Base-by-base conservation (phyloP, 306 rosid species). In the Vicia villosa region DNA sequence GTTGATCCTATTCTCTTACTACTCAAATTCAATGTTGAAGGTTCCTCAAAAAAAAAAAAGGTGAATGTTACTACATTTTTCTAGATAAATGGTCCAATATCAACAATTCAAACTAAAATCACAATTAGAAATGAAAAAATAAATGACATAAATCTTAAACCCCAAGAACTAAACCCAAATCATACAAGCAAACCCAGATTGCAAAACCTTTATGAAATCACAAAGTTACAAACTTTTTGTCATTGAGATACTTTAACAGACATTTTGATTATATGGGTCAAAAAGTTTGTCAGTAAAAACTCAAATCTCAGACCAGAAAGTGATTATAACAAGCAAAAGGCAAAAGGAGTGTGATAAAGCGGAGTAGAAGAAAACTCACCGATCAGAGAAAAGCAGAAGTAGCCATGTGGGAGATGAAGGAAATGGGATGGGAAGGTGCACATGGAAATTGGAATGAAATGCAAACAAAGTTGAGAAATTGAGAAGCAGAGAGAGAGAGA, bases 311-410 rank as follows among this genome's bases (percentile, higher is more conserved):
- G 41, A 68, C 10, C 66, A 40, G 14, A 62, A 82, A 47, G 43
- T 38, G 41, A 74, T 52, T 50, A n/a, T 20, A 66, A 21, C 58
- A 68, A 26, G 6, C 17, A 79, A 56, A 50, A 28, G 10, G 52
- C 16, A 63, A 40, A 66, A 49, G 28, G 34, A 49, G 21, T 22
- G 46, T 47, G 74, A 28, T 46, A 72, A 66, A 72, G 74, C n/a
- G 45, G 3, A 79, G 76, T 10, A 43, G 51, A 10, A 45, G 46
- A 69, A 9, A 69, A 74, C 90, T 86, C 73, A 91, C 87, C 86
- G 84, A 86, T 79, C 83, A 72, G 36, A 59, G 50, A 11, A 70
- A 73, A 78, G 77, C 52, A 63, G 68, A 73, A 79, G 73, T 24
- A 66, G 55, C 68, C 40, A 45, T 17, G 22, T 19, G 70, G 73